Evolutionary conservation across 257 asterid genomes (phyloP).

Genomic region (Gentiana macrophylla): DNA sequence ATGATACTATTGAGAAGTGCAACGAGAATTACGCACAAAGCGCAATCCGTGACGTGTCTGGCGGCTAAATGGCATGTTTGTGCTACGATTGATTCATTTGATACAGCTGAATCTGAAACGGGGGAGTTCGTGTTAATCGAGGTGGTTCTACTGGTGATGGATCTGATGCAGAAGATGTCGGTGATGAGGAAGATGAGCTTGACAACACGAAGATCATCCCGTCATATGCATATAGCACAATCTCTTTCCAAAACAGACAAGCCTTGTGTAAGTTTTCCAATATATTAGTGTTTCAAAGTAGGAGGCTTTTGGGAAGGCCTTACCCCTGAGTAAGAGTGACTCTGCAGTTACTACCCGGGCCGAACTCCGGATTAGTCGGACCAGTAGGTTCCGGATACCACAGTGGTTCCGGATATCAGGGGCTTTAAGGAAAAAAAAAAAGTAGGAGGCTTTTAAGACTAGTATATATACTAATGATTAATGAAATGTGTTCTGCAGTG

Average conservation of each 20-base stretch:
- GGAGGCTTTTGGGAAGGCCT: too few relatives aligned
- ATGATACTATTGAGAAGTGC: conserved; percentile 72
- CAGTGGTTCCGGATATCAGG: too few relatives aligned
- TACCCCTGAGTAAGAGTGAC: too few relatives aligned
- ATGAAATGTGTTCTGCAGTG: conserved; percentile 23
- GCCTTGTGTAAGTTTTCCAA: conserved; percentile 51
- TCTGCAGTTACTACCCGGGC: too few relatives aligned
- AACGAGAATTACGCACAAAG: conserved; percentile 82
- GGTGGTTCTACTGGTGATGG: conserved; percentile 25
- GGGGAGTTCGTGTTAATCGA: conserved; percentile 22
- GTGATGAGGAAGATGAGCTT: conserved; percentile 87
- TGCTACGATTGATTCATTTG: conserved; percentile 76
- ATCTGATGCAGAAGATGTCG: conserved; percentile 63
- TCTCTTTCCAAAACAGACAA: conserved; percentile 88
- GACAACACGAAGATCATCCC: conserved; percentile 58
- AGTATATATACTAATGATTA: background rate
- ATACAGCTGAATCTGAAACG: conserved; percentile 35
- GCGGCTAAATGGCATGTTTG: conserved; percentile 97
- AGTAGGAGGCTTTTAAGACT: background rate
- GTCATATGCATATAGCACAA: conserved; percentile 52
- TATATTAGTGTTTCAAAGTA: background rate
- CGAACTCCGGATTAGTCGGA: too few relatives aligned
- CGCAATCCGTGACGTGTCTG: conserved; percentile 72
- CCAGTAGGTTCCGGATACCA: too few relatives aligned
- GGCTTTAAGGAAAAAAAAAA: too few relatives aligned